Base-by-base conservation (phyloP, 2,329 filamentous ascomycete genomes). In the Raffaelea albimanens region DNA sequence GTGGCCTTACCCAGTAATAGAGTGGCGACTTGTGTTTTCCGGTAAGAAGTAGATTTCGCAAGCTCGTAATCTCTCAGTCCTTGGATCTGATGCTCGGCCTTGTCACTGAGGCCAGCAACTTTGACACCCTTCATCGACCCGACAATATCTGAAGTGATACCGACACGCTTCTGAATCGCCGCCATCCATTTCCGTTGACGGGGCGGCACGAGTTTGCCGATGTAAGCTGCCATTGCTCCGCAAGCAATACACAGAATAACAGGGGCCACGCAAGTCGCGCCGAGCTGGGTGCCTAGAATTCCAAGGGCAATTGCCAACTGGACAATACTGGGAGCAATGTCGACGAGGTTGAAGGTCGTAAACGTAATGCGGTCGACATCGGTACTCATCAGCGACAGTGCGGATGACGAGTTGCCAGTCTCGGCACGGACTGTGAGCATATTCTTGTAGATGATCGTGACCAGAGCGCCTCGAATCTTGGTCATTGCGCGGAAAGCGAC, bases 81-180 rank as follows among this genome's bases (percentile, higher is more conserved):
- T 14, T 50, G 48, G 31, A 52, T 50, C 38, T 50, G 48, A 5
- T 33, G n/a, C 44, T 52, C 59, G 60, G 54, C 70, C 3, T 63
- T 63, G 13, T 66, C 58, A 31, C 64, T 67, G 9, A 76, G 55
- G 0, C 72, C 73, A 1, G 69, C 63, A 46, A 76, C 67, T 52
- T 75, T 76, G 47, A 76, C 63, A 18, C 67, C 68, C 52, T 73
- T 75, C 61, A 77, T 74, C 18, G 67, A 68, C 3, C 64, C 66
- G 1, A 77, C 58, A 53, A 73, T 69, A 2, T 65, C 64, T 2
- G 69, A 62, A 0, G 72, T 76, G 16, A 67, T 65, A 5, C 66
- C 68, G 19, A 77, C 68, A 3, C 73, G 67, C 22, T 61, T 61
- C 53, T 76, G 65, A 16, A 74, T 72, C 10, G 71, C 71, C 41